These are phyloP conservation scores for Panaeolus papilionaceus DNA, from an alignment of 768 basidiomycete genomes.

Conservation along the genomic window DNA sequence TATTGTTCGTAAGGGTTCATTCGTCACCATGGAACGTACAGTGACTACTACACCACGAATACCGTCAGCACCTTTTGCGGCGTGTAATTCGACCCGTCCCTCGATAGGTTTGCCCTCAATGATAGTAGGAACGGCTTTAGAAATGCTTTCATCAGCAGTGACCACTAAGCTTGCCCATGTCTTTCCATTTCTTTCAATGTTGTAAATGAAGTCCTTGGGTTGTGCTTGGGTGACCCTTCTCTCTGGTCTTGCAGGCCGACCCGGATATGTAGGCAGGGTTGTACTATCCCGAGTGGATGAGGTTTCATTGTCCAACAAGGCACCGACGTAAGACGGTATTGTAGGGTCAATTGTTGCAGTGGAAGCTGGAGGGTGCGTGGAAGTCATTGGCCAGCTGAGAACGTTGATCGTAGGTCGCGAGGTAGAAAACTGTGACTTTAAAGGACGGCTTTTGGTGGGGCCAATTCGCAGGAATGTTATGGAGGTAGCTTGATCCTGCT, in stretches of 20 bases:
- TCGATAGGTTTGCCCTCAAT: constrained; percentile 40
- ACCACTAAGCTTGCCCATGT: constrained; percentile 54
- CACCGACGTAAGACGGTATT: neutral
- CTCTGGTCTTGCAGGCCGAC: neutral
- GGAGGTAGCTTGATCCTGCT: too few species aligned
- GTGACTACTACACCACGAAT: constrained; percentile 55
- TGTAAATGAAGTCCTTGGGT: constrained; percentile 35
- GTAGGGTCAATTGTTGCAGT: neutral
- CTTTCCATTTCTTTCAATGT: constrained; percentile 38
- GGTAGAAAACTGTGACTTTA: too few species aligned
- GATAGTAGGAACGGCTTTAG: constrained; percentile 42
- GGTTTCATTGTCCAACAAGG: neutral
- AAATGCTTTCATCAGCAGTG: constrained; percentile 45
- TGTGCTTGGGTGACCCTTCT: neutral
- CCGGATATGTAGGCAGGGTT: neutral
- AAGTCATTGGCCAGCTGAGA: neutral
- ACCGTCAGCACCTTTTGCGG: constrained; percentile 43
- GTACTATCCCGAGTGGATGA: neutral
- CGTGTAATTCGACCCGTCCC: constrained; percentile 41
- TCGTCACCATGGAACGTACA: constrained; percentile 37
- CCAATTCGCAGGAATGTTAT: too few species aligned
- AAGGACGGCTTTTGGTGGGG: too few species aligned
- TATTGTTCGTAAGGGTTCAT: neutral
- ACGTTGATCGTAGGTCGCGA: too few species aligned
- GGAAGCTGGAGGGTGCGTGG: neutral